Evolutionary conservation across 2,329 filamentous ascomycete species (phyloP).

Genomic region (Neonectria neomacrospora): DNA sequence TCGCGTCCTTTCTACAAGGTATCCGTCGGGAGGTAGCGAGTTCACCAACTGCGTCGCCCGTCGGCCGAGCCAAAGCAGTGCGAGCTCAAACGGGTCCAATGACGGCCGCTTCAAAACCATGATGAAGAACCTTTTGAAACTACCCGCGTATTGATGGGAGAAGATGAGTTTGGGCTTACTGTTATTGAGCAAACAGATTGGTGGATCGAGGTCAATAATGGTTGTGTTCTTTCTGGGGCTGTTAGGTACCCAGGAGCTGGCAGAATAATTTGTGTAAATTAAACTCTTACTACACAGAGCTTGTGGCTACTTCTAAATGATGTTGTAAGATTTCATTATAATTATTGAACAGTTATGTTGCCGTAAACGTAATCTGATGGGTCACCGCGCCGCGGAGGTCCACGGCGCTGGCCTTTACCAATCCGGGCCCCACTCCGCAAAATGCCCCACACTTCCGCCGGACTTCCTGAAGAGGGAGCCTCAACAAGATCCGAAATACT

Average conservation of each 20-base stretch:
- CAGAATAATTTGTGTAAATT: not conserved
- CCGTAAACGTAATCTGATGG: not conserved
- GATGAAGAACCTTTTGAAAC: conserved; percentile 10
- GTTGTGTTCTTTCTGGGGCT: not conserved
- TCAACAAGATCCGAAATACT: not conserved
- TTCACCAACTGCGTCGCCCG: conserved; percentile 19
- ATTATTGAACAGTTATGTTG: not conserved
- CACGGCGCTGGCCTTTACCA: conserved; percentile 5
- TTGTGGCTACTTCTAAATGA: not conserved
- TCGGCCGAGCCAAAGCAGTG: conserved; percentile 20
- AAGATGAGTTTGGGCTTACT: not conserved
- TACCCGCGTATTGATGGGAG: conserved; percentile 8
- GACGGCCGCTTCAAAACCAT: conserved; percentile 14
- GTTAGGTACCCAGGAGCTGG: not conserved
- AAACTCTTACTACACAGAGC: not conserved
- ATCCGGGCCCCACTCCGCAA: conserved; percentile 6
- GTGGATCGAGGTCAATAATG: not conserved
- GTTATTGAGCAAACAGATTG: conserved; percentile 1
- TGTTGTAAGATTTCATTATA: not conserved
- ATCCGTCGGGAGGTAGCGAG: conserved; percentile 20
- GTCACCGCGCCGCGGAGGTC: not conserved
- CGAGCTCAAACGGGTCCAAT: conserved; percentile 12
- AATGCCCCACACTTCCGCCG: not conserved
- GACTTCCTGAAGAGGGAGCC: not conserved
- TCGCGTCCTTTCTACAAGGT: conserved; percentile 18